Evolutionary conservation across 306 rosid species (phyloP), one percentile per base, ranked within the genome.

Genomic region (Corylus heterophylla): DNA sequence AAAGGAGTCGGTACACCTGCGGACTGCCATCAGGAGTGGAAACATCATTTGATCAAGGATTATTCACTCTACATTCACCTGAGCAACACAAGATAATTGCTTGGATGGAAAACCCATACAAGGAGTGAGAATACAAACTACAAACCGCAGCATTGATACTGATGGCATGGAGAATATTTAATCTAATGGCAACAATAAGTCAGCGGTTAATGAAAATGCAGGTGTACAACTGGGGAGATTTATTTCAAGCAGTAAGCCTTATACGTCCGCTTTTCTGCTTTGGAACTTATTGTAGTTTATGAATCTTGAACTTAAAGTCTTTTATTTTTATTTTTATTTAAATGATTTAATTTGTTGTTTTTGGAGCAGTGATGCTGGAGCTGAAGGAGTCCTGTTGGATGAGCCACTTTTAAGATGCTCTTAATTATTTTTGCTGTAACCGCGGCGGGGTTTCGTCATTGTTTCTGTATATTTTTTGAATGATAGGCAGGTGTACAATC

Each of bases 1-100:
- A 69, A 89, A 85, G 82, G 93, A 79, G 76, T 54, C 95, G 3
- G 86, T 74, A 77, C 83, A 71, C 62, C 59, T 86, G 84, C 74
- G 76, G 78, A 79, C 84, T 69, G 54, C 88, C 77, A 80, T 87
- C 74, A 86, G 86, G 86, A 90, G 83, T 71, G 86, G 77, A 69
- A 64, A 86, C 63, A 71, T 85, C 47, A 80, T 89, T 69, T 86
- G 75, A 84, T 76, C 29, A 62, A 6, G 59, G 8, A 17, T 31
- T 48, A 42, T 3, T 54, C 67, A 69, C 80, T 80, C 69, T 75
- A 7, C 25, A 22, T 58, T 62, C 39, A 12, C 45, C 31, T 67
- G 8, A 44, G 47, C 63, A 74, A 72, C 78, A 74, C 55, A 66
- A 81, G 78, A 68, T 51, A 45, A 35, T 61, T 64, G 64, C 35